Base-by-base conservation (phyloP, 2,329 filamentous ascomycete genomes). In the Amauroascus verrucosus region DNA sequence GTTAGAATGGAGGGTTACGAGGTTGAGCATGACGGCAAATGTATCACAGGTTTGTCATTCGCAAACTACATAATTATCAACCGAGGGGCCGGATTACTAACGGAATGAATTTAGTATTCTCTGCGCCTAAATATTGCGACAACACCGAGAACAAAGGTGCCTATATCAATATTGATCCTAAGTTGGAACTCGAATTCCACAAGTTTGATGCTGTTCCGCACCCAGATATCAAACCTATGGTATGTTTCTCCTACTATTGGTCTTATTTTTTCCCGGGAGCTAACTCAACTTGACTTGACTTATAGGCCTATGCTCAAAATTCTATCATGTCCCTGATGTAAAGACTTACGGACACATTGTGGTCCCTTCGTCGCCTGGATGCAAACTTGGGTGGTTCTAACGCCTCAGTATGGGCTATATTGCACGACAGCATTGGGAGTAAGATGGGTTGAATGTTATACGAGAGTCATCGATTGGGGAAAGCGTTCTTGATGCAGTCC, bases 1-100 rank as follows among this genome's bases (percentile, higher is more conserved):
- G 93, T 98, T 26, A 83, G 93, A 63, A 98, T 98, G 93, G 90
- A 93, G 56, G 93, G 93, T n/a, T 98, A 97, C 65, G 91, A 98
- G 69, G 86, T 95, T 61, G 91, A 98, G 76, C 93, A 98, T 68
- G 86, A 93, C 63, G 93, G 91, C 59, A 84, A 82, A 62, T 98
- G 93, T 69, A 96, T 98, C 63, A 98, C 93, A 45, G 85, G 85
- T 87, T 76, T 60, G 77, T 70, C 48, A 49, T 9, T 46, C 28
- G 14, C 30, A 6, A 18, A n/a, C n/a, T 52, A 14, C 22, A 43
- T 8, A 6, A 18, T 24, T 35, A 16, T n/a, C 6, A 33, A n/a
- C 7, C 9, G 8, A 13, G 3, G 14, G 20, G 13, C 6, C 9
- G 9, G 7, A 13, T 45, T 35, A 20, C 46, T 3, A 3, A 45